Evolutionary conservation across 768 basidiomycete species (phyloP), one percentile per base, ranked within the genome.

Genomic region (Cyclocybe cylindracea): DNA sequence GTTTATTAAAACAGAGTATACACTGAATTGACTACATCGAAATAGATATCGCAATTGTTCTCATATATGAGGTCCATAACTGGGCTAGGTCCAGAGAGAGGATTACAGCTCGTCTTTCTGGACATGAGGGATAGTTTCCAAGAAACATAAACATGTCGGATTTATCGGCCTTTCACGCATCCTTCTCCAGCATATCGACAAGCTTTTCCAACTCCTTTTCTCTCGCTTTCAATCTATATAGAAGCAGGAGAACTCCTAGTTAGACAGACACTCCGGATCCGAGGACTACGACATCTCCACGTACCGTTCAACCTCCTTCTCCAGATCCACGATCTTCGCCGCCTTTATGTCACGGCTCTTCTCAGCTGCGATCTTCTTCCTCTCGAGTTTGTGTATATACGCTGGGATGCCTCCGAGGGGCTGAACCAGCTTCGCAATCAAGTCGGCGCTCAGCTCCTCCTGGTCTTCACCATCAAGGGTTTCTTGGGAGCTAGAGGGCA

Each of bases 381-480:
- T 53, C 31, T 65, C 64, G 14, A 67, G 53, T 37, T 62, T 62
- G 11, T 58, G 58, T 11, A 67, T 49, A 19, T 62, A 56, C 1
- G 54, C 58, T 13, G 62, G 55, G 7, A 57, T 11, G 18, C 44
- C 39, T 5, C 29, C 47, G 13, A 61, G 50, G 18, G 39, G 36
- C 5, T 37, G n/a, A 7, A 62, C 18, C 41, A 60, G 51, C 10
- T 41, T 48, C 4, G 51, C 47, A n/a, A 62, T 51, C 10, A 45
- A 46, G 19, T 57, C 57, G 5, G 48, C 54, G 31, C 46, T 56
- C 16, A 53, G 46, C 7, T 50, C 59, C 11, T 58, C 49, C 13
- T 40, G 14, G 10, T 10, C 19, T n/a, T 46, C 51, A 0, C 35
- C 45, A 41, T 40, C 13, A 10, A 37, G 16, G 19, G 46, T 44